A percentile compares a stretch with the other conserved stretches of the same genome.
These are phyloP conservation scores for Cucurbita pepo DNA, from an alignment of 306 rosid species.

Conservation along the genomic window DNA sequence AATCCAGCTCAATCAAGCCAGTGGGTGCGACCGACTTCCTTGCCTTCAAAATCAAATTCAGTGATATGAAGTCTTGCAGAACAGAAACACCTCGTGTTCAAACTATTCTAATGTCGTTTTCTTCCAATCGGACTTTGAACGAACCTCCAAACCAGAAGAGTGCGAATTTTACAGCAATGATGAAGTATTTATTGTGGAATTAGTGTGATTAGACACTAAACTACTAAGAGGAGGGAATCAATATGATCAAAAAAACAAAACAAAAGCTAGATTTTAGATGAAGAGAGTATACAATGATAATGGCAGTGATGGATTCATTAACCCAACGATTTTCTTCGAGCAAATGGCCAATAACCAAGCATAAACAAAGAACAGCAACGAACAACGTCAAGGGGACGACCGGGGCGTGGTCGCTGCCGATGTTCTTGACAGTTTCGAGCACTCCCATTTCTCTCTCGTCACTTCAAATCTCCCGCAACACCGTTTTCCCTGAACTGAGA, in stretches of 20 bases:
- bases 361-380: slow-evolving; percentile 66
- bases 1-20: neutral
- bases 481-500: neutral
- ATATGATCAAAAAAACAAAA: neutral
- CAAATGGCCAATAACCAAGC: slow-evolving; percentile 63
- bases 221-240: neutral
- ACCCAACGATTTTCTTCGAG: slow-evolving; percentile 66
- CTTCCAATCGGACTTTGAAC: neutral
- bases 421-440: slow-evolving; percentile 13
- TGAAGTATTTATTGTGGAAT: neutral
- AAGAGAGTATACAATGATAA: slow-evolving; percentile 30
- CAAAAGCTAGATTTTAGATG: neutral
- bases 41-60: neutral
- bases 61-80: no score
- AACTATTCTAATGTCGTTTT: neutral
- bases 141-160: neutral
- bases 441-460: neutral
- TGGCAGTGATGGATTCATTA: slow-evolving; percentile 82
- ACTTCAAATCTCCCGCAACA: neutral
- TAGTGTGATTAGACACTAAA: neutral
- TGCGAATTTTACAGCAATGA: neutral
- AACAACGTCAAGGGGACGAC: slow-evolving; percentile 55
- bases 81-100: neutral
- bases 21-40: neutral
- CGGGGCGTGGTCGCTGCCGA: slow-evolving; percentile 35